These are phyloP conservation scores for Penicillium antarcticum DNA, from an alignment of 495 filamentous ascomycete species.

Conservation along the genomic window DNA sequence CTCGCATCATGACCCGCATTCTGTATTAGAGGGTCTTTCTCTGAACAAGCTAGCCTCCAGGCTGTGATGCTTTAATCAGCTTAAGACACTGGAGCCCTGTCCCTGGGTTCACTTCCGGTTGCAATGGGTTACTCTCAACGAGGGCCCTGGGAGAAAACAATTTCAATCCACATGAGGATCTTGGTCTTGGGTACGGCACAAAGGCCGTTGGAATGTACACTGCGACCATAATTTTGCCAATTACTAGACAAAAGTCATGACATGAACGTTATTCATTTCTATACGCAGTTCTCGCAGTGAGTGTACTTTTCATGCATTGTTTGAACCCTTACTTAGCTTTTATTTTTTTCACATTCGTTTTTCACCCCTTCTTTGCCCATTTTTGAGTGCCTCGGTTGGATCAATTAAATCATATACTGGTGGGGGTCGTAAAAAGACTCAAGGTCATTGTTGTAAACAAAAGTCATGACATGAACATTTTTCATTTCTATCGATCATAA, in stretches of 20 bases:
- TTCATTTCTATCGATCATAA: not conserved
- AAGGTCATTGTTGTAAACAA: not conserved
- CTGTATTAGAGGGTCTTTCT: conserved; percentile 59
- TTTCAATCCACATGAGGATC: not conserved
- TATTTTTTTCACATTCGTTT: no score
- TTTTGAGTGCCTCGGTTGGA: no score
- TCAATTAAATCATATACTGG: no score
- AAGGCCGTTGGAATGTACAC: not conserved
- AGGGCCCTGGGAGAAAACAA: conserved; percentile 7
- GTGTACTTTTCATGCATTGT: no score
- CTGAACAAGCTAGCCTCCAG: conserved; percentile 1
- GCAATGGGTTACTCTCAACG: conserved; percentile 18
- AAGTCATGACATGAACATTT: conserved; percentile 13
- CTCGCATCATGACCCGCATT: conserved; percentile 82
- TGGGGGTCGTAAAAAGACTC: no score
- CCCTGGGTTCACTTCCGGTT: not conserved
- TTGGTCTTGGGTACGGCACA: not conserved
- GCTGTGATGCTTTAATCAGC: conserved; percentile 22
- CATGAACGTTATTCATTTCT: conserved; percentile 5
- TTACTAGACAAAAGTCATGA: conserved; percentile 11
- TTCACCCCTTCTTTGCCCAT: no score
- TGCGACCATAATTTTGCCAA: not conserved
- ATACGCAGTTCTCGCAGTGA: not conserved
- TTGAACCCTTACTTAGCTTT: no score
- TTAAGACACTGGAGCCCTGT: conserved; percentile 11